Evolutionary conservation across 1,284 basidiomycete genomes (phyloP).

Genomic region (Anthracocystis walkeri): DNA sequence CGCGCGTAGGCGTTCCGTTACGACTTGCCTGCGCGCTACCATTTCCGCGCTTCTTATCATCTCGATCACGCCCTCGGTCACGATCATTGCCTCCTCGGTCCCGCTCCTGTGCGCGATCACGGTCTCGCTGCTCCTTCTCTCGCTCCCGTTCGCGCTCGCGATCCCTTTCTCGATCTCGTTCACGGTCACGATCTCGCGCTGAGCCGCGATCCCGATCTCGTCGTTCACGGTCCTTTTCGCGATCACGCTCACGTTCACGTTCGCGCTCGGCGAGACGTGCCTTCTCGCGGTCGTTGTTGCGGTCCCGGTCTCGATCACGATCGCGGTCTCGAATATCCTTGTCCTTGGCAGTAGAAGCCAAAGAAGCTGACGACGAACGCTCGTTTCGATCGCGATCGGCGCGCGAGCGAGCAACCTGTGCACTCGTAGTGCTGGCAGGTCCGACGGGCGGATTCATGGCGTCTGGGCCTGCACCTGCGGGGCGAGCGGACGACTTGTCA

Average conservation of each 20-base stretch:
- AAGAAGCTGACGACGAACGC: conserved; percentile 17
- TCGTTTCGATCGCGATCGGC: conserved; percentile 27
- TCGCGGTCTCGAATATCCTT: conserved; percentile 30
- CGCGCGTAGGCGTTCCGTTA: conserved; percentile 31
- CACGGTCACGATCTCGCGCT: conserved; percentile 29
- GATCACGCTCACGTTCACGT: conserved; percentile 29
- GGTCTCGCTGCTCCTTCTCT: conserved; percentile 7
- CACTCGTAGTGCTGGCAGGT: conserved; percentile 24
- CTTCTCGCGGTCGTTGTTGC: conserved; percentile 29
- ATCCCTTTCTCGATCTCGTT: conserved; percentile 19
- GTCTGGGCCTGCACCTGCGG: conserved; percentile 9
- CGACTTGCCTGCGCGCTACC: conserved; percentile 36
- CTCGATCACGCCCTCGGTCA: conserved; percentile 15
- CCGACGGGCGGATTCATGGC: conserved; percentile 34
- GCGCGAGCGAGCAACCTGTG: conserved; percentile 29
- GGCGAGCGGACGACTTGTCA: conserved; percentile 4
- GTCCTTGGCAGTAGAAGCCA: conserved; percentile 17
- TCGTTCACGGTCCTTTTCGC: conserved; percentile 24
- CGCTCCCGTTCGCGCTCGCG: conserved; percentile 18
- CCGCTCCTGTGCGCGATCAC: conserved; percentile 18
- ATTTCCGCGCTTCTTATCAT: conserved; percentile 16
- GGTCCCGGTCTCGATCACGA: conserved; percentile 21
- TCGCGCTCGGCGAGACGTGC: conserved; percentile 27
- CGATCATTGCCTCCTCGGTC: conserved; percentile 22
- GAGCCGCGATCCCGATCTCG: conserved; percentile 23